phyloP scores from a whole-genome alignment of 768 basidiomycete species.

The Kwoniella botswanensis region DNA sequence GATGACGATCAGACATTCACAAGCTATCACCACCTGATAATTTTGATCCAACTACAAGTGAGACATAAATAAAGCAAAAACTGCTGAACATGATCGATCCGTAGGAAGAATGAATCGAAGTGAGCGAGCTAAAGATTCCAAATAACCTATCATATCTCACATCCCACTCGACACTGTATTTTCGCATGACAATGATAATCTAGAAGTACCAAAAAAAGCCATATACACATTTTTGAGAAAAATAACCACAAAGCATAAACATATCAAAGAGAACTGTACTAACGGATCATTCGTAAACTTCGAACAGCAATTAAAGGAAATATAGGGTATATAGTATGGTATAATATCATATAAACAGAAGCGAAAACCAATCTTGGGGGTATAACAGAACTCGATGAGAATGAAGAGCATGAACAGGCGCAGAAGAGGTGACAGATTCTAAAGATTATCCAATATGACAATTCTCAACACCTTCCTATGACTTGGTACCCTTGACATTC shows the following conservation, averaged over 20 bases:
- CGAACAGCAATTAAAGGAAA: not conserved
- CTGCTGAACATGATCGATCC: too few species aligned
- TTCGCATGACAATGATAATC: not conserved
- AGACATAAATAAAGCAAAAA: too few species aligned
- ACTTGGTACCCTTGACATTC: conserved; percentile 74
- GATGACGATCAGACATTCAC: too few species aligned
- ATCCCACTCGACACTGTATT: not conserved
- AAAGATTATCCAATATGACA: not conserved
- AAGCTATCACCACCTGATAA: too few species aligned
- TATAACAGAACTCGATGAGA: not conserved
- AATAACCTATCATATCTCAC: not conserved
- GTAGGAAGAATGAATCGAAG: not conserved
- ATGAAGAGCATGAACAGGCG: too few species aligned
- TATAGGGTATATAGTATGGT: not conserved
- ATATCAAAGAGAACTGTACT: not conserved
- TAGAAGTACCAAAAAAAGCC: not conserved
- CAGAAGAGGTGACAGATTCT: not conserved
- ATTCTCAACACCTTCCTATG: not conserved
- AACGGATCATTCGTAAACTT: not conserved
- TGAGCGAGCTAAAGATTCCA: not conserved
- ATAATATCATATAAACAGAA: too few species aligned
- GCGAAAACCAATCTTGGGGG: not conserved
- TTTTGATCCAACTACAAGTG: too few species aligned
- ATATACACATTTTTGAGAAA: conserved; percentile 1
- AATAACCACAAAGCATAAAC: not conserved